Conservation (phyloP, 495 filamentous ascomycete species). For the Neurospora intermedia region DNA sequence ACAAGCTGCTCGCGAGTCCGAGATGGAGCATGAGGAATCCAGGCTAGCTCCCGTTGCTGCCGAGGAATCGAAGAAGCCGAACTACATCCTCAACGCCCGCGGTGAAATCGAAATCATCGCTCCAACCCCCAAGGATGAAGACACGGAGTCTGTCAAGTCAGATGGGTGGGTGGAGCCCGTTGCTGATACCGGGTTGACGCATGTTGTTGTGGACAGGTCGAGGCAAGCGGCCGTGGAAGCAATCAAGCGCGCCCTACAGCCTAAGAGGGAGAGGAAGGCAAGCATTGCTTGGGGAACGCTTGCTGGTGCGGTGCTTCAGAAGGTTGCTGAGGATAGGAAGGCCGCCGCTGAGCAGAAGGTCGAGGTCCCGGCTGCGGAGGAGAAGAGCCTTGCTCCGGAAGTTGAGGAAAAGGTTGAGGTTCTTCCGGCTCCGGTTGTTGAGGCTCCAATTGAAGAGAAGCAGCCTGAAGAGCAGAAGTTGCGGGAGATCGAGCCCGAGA, state of each 20-base stretch:
- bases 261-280: not conserved
- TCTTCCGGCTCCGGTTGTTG: constrained; percentile 1
- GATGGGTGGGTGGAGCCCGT: not conserved
- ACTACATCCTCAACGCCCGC: constrained; percentile 4
- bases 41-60: not conserved
- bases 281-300: not conserved
- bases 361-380: not conserved
- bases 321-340: not conserved
- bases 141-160: not conserved
- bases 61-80: not conserved
- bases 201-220: constrained; percentile 1
- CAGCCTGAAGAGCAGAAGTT: constrained; percentile 14
- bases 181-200: not conserved
- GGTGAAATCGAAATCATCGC: constrained; percentile 1
- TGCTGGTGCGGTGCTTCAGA: not conserved
- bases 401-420: not conserved
- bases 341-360: not conserved
- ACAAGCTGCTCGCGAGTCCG: not conserved
- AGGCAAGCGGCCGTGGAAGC: constrained; percentile 1
- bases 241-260: constrained; percentile 1
- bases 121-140: not conserved
- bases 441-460: constrained; percentile 11
- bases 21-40: not conserved
- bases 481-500: constrained; percentile 2
- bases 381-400: not conserved